Conservation (phyloP, 495 filamentous ascomycete species). For the Aspergillus homomorphus region DNA sequence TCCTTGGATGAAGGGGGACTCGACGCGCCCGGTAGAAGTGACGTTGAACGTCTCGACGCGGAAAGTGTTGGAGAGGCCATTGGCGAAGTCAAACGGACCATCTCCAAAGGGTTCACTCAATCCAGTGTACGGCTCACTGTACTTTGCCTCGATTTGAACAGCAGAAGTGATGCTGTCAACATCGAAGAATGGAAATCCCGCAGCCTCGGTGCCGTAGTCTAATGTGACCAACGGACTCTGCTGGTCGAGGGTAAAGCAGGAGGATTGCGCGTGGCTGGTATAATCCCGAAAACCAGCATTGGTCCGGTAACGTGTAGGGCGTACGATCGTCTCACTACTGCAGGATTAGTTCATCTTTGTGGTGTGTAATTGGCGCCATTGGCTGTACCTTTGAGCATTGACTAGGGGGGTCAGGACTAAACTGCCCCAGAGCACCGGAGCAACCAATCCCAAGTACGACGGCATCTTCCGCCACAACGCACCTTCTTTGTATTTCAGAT, state of each 20-base stretch:
- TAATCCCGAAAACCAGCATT: neutral
- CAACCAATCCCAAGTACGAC: neutral
- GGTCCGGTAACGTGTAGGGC: neutral
- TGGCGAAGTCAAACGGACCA: constrained; percentile 20
- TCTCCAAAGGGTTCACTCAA: constrained; percentile 16
- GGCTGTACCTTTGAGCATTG: neutral
- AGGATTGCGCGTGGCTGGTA: neutral
- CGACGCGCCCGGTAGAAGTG: constrained; percentile 13
- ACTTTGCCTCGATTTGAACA: constrained; percentile 22
- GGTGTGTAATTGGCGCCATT: too few relatives aligned
- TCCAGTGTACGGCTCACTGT: constrained; percentile 15
- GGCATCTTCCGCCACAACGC: neutral
- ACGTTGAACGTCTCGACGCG: constrained; percentile 27
- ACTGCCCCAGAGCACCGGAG: neutral
- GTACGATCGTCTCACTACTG: neutral
- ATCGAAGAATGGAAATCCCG: constrained; percentile 13
- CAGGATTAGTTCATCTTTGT: neutral
- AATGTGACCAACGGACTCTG: constrained; percentile 7
- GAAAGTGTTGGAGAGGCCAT: constrained; percentile 23
- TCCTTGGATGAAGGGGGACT: constrained; percentile 25
- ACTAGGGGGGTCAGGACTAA: neutral
- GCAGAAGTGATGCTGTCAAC: constrained; percentile 5
- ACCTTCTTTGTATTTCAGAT: neutral
- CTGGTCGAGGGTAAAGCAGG: constrained; percentile 10
- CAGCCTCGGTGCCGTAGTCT: constrained; percentile 17